These are phyloP conservation scores for Stachybotrys elegans DNA, from an alignment of 2,329 filamentous ascomycete genomes.

Conservation along the genomic window DNA sequence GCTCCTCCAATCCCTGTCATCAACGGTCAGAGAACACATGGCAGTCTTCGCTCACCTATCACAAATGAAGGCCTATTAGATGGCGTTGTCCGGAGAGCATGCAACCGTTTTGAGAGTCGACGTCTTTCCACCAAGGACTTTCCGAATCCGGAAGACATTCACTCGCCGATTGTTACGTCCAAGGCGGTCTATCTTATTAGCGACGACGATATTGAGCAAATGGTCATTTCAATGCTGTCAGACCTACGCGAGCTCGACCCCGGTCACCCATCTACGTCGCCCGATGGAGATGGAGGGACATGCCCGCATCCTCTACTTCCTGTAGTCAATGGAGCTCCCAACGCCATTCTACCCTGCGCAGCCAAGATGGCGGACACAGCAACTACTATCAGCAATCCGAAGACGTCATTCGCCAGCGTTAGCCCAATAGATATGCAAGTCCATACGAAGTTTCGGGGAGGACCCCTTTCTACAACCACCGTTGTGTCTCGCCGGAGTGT, in stretches of 20 bases:
- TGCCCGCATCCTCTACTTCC: too few species aligned
- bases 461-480: conserved; percentile 15
- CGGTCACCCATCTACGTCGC: too few species aligned
- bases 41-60: too few species aligned
- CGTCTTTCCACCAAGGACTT: too few species aligned
- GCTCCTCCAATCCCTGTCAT: too few species aligned
- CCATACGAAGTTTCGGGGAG: conserved; percentile 13
- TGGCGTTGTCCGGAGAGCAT: too few species aligned
- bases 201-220: conserved; percentile 16
- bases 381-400: conserved; percentile 27
- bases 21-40: too few species aligned
- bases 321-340: conserved; percentile 10
- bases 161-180: too few species aligned
- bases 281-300: too few species aligned
- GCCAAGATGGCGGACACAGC: conserved; percentile 21
- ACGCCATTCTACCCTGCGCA: conserved; percentile 18
- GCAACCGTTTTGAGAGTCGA: too few species aligned
- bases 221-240: conserved; percentile 14
- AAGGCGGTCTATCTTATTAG: conserved; percentile 19
- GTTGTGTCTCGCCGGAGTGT: conserved; percentile 22
- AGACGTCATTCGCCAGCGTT: conserved; percentile 21
- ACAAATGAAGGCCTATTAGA: too few species aligned
- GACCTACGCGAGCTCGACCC: conserved; percentile 9
- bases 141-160: too few species aligned
- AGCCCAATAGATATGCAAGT: conserved; percentile 15